These are phyloP conservation scores for Fusarium robinianum DNA, from an alignment of 2,329 filamentous ascomycete genomes.

Conservation along the genomic window DNA sequence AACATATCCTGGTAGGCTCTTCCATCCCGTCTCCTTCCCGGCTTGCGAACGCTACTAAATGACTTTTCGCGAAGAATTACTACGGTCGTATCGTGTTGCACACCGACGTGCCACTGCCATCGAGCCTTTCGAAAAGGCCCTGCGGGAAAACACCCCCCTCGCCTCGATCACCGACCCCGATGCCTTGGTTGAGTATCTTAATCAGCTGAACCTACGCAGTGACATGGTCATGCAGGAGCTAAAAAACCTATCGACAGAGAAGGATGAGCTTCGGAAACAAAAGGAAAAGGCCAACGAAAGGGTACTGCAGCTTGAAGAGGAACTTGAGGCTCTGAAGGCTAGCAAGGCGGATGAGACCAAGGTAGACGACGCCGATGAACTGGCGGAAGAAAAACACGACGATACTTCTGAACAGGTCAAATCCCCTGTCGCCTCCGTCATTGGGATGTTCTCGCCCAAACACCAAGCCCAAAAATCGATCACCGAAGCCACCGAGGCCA, in stretches of 20 bases:
- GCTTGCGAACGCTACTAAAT: slow-evolving; percentile 8
- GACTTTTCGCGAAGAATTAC: slow-evolving; percentile 62
- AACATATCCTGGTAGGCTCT: slow-evolving; percentile 77
- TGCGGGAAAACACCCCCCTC: slow-evolving; percentile 91
- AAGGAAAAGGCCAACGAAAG: slow-evolving; percentile 66
- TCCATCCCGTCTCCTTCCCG: no score
- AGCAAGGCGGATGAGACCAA: slow-evolving; percentile 35
- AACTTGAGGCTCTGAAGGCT: slow-evolving; percentile 58
- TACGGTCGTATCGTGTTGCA: slow-evolving; percentile 89
- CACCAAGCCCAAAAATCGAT: slow-evolving; percentile 44
- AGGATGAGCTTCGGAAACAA: slow-evolving; percentile 80
- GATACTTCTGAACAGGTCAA: slow-evolving; percentile 42
- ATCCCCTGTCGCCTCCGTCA: slow-evolving; percentile 53
- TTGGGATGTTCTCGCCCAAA: slow-evolving; percentile 55
- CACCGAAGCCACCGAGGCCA: slow-evolving; percentile 33
- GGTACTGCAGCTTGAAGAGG: slow-evolving; percentile 64
- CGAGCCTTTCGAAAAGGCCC: slow-evolving; percentile 87
- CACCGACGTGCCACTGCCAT: slow-evolving; percentile 85
- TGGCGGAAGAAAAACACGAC: slow-evolving; percentile 40
- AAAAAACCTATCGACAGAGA: slow-evolving; percentile 81
- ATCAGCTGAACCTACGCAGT: slow-evolving; percentile 80
- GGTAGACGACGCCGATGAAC: slow-evolving; percentile 40
- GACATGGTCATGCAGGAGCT: slow-evolving; percentile 95
- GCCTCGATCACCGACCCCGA: slow-evolving; percentile 85
- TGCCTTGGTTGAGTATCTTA: slow-evolving; percentile 86